Evolutionary conservation across 805 yeast genomes (phyloP).

Genomic region (Lipomyces orientalis): DNA sequence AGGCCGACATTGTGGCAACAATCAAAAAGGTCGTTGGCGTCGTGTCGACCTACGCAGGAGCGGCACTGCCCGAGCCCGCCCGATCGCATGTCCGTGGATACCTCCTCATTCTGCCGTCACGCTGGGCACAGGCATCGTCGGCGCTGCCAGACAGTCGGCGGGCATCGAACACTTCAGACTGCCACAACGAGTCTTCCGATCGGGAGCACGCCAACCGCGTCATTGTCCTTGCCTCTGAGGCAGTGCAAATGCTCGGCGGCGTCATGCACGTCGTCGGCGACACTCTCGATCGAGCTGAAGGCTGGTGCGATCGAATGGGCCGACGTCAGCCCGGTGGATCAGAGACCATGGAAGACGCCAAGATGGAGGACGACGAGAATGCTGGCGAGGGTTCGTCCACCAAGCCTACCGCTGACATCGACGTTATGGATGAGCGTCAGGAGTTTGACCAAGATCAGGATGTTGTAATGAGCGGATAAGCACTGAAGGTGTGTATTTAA

Average conservation of each 20-base stretch:
- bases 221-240: constrained; percentile 82
- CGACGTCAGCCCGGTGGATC: constrained; percentile 17
- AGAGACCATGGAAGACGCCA: constrained; percentile 3
- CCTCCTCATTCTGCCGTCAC: constrained; percentile 72
- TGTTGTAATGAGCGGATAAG: background rate
- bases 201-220: constrained; percentile 66
- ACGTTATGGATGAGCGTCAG: background rate
- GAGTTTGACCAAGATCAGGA: background rate
- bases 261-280: constrained; percentile 85
- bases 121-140: constrained; percentile 61
- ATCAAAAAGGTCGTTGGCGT: constrained; percentile 86
- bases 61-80: constrained; percentile 75
- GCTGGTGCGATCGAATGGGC: constrained; percentile 61
- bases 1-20: constrained; percentile 83
- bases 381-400: background rate
- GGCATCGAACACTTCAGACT: background rate
- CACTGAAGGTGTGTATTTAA: background rate
- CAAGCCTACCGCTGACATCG: background rate
- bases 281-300: constrained; percentile 81
- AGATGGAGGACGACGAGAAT: background rate
- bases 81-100: constrained; percentile 80
- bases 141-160: constrained; percentile 28
- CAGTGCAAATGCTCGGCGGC: constrained; percentile 82
- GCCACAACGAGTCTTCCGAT: constrained; percentile 21
- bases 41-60: constrained; percentile 83